Base-by-base conservation (phyloP, 2,329 filamentous ascomycete genomes). In the Bipolaris gigantea region DNA sequence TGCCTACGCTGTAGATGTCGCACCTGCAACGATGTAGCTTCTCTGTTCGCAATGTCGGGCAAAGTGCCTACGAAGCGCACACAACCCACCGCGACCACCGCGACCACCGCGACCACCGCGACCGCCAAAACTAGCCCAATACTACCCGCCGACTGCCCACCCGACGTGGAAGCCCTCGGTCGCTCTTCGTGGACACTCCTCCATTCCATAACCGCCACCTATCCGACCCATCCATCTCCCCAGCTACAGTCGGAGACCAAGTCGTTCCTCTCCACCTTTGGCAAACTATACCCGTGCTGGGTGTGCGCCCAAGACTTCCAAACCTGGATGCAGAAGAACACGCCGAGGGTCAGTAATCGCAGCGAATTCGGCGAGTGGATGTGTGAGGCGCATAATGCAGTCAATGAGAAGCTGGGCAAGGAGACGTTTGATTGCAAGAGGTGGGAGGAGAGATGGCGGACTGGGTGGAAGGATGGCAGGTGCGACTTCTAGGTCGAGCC, bases 401-500 rank as follows among this genome's bases (percentile, higher is more conserved):
- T 95, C 41, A 95, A 95, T 74, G 80, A 81, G 56, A 97, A 97
- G 79, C 75, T 99, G 64, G 94, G 94, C 45, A 99, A 99, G 82
- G 81, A 84, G 55, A 83, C 83, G 64, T 99, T 99, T 77, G 92
- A 99, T 80, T 99, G 94, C 77, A 80, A 79, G 50, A 84, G 81
- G 67, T 97, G 94, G 93, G 87, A 97, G 74, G 90, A 97, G 81
- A 84, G 94, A 73, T 99, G 94, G 94, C 82, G 89, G 76, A 94
- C 89, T 1, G 94, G 94, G 0, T 97, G 89, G 88, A 84, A 81
- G 72, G 85, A 88, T 78, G 85, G 85, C 18, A 77, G 85, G 52
- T 88, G 85, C 72, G 85, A 84, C 75, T 86, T 70, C 74, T 69
- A 51, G 57, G 7, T 5, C 6, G 8, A 23, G 11, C 8, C 6